Evolutionary conservation across 208 protist species (phyloP), one percentile per base, ranked within the genome.

Genomic region (Entamoeba histolytica): DNA sequence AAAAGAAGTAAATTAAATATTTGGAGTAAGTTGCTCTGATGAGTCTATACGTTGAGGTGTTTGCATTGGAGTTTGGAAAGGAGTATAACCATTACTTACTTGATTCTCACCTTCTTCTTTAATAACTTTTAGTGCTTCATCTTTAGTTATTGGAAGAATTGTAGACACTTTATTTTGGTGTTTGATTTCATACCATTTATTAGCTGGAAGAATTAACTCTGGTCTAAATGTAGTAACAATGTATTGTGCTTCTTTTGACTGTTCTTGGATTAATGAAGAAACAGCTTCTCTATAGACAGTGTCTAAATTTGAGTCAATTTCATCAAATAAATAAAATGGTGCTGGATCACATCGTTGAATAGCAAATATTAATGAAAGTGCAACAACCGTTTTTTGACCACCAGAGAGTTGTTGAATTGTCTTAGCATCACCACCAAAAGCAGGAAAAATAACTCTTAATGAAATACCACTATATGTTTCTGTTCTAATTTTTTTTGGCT

Each of bases 241-340:
- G 3, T 91, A 91, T 49, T 91, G 87, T 3, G 87, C 39, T 23
- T 49, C 87, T 49, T 91, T 91, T 23, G 87, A 31, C 94, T 99
- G 98, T 12, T 94, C 96, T 93, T 97, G 95, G 31, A 99, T 95
- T 97, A 99, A 99, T 49, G 96, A 93, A 15, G 97, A 99, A 96
- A 99, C 99, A 94, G 98, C 98, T 94, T 99, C 97, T 49, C 99
- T 99, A 96, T 99, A 98, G 49, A 96, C 98, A 31, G 98, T 97
- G 96, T 99, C 99, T 2, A 99, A 97, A 0, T 99, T 99, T 44
- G 99, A 98, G 95, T 99, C 99, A 49, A 99, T 97, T 96, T 99
- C 98, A 96, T 99, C 98, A 2, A 99, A 95, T 52, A 96, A 95
- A 78, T 96, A 96, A 39, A 96, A n/a, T 3, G 99, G 99, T 1